Evolutionary conservation across 2,329 filamentous ascomycete genomes (phyloP).

Genomic region (Cladosporium sp.): DNA sequence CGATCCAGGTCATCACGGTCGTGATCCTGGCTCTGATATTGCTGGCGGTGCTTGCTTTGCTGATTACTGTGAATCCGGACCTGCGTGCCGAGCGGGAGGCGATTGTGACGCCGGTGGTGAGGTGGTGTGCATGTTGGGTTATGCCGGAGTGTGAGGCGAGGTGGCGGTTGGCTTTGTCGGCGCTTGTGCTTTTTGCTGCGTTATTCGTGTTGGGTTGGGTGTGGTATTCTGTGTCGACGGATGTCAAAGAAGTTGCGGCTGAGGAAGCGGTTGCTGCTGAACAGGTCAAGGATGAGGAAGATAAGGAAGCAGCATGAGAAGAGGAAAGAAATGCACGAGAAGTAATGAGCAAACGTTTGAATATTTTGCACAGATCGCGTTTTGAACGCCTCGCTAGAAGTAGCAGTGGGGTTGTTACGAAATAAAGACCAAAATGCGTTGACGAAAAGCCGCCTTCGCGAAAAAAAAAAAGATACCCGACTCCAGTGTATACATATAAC

Average conservation of each 20-base stretch:
- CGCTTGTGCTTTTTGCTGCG: neutral
- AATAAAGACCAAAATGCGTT: constrained; percentile 9
- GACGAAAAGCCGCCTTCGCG: neutral
- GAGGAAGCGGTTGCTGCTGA: constrained; percentile 13
- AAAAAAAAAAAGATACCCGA: neutral
- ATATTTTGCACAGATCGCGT: constrained; percentile 15
- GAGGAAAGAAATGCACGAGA: neutral
- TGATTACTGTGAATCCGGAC: constrained; percentile 53
- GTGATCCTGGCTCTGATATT: constrained; percentile 46
- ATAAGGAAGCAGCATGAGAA: neutral
- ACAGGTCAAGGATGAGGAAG: constrained; percentile 7
- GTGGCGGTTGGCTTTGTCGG: neutral
- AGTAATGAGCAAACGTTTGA: constrained; percentile 5
- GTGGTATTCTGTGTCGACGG: neutral
- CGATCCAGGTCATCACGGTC: constrained; percentile 51
- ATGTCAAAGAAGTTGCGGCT: constrained; percentile 16
- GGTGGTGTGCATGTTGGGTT: constrained; percentile 34
- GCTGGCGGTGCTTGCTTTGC: constrained; percentile 41
- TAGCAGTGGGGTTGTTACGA: constrained; percentile 10
- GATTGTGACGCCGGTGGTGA: constrained; percentile 48
- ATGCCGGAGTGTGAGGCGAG: constrained; percentile 23
- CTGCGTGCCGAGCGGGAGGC: constrained; percentile 45
- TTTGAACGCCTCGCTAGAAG: constrained; percentile 5
- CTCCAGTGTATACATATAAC: constrained; percentile 10
- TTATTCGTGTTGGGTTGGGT: constrained; percentile 1